phyloP scores from a whole-genome alignment of 805 yeast genomes.

The Wickerhamiella spandovensis region DNA sequence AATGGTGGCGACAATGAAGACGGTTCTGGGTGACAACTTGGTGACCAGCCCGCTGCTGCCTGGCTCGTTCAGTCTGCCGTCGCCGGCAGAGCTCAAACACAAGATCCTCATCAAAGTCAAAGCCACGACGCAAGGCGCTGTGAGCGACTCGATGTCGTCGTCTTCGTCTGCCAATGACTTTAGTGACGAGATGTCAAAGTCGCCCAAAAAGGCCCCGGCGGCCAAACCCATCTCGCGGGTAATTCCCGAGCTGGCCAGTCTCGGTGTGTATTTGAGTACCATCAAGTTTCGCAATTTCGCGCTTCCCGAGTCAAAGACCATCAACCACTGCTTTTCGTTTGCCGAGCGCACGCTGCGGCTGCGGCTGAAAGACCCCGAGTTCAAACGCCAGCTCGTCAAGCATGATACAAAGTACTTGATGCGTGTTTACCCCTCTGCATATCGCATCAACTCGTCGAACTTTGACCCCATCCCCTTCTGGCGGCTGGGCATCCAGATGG shows the following conservation, averaged over 20 bases:
- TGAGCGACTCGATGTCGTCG: not conserved
- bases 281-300: conserved; percentile 69
- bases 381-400: conserved; percentile 41
- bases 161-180: not conserved
- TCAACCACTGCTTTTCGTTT: conserved; percentile 75
- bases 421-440: conserved; percentile 79
- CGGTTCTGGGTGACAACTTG: conserved; percentile 46
- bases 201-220: not conserved
- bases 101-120: conserved; percentile 70
- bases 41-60: conserved; percentile 30
- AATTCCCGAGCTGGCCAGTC: conserved; percentile 32
- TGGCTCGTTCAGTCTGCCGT: conserved; percentile 36
- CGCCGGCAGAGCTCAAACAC: conserved; percentile 61
- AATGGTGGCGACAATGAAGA: conserved; percentile 39
- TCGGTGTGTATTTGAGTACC: conserved; percentile 68
- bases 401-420: conserved; percentile 66
- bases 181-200: not conserved
- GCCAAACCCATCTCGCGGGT: conserved; percentile 8
- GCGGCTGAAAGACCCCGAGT: conserved; percentile 49
- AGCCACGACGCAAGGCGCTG: not conserved
- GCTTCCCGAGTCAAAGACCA: conserved; percentile 68
- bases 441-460: conserved; percentile 64
- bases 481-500: conserved; percentile 84
- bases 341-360: conserved; percentile 56
- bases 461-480: conserved; percentile 71